These are phyloP conservation scores for Pythium folliculosum DNA, from an alignment of 352 stramenopile species.

Conservation along the genomic window DNA sequence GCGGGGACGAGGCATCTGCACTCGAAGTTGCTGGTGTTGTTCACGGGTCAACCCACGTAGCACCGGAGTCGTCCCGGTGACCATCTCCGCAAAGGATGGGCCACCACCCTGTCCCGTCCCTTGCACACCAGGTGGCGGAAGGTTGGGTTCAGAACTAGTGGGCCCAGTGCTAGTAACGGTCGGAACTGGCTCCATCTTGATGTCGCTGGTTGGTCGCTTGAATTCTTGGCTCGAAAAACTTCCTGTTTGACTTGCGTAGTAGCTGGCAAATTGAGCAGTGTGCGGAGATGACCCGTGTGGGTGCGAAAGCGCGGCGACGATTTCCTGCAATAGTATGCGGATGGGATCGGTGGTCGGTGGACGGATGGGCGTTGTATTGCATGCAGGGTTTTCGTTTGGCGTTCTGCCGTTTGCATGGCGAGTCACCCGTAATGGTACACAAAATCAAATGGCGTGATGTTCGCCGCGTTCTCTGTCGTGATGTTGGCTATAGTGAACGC, in stretches of 20 bases:
- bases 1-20: too few relatives aligned
- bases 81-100: conserved; percentile 11
- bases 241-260: conserved; percentile 12
- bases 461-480: too few relatives aligned
- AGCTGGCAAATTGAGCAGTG: conserved; percentile 10
- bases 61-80: conserved; percentile 2
- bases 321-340: too few relatives aligned
- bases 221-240: conserved; percentile 10
- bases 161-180: not conserved
- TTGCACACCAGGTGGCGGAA: conserved; percentile 4
- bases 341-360: too few relatives aligned
- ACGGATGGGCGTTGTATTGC: too few relatives aligned
- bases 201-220: conserved; percentile 6
- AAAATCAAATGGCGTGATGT: too few relatives aligned
- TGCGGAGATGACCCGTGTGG: too few relatives aligned
- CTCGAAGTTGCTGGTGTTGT: conserved; percentile 1
- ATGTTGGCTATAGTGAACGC: too few relatives aligned
- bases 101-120: conserved; percentile 8
- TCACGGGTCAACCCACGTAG: conserved; percentile 6
- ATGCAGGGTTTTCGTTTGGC: too few relatives aligned
- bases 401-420: too few relatives aligned
- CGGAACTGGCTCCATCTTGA: conserved; percentile 4
- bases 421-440: not conserved
- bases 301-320: too few relatives aligned
- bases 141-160: conserved; percentile 8